These are phyloP conservation scores for Monilinia fructicola DNA, from an alignment of 2,329 filamentous ascomycete species.

Conservation along the genomic window DNA sequence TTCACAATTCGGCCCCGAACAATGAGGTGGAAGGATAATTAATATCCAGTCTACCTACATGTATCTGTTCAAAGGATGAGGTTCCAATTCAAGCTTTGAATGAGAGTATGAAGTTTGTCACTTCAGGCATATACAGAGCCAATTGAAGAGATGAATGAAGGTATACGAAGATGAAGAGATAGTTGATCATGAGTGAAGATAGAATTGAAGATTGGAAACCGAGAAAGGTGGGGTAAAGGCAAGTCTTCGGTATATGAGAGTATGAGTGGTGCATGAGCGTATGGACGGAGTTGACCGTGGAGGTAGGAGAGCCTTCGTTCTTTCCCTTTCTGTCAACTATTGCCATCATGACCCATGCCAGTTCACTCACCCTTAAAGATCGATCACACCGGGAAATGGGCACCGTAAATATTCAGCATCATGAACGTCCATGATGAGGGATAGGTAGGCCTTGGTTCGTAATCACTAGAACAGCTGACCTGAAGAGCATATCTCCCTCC, in stretches of 20 bases:
- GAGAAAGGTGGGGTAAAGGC: neutral
- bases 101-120: neutral
- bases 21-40: neutral
- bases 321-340: neutral
- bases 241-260: neutral
- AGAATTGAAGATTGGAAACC: neutral
- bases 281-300: no score
- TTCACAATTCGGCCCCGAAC: neutral
- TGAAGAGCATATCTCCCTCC: neutral
- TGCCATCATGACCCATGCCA: neutral
- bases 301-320: conserved; percentile 4
- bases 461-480: neutral
- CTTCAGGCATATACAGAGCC: neutral
- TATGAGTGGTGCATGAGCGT: no score
- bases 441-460: no score
- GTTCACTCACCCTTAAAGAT: neutral
- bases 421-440: no score
- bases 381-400: no score
- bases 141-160: neutral
- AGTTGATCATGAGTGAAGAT: neutral
- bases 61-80: neutral
- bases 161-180: neutral
- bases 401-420: neutral
- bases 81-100: no score
- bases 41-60: neutral